Conservation (phyloP, 139 green algal genomes). For the Gonium pectorale region DNA sequence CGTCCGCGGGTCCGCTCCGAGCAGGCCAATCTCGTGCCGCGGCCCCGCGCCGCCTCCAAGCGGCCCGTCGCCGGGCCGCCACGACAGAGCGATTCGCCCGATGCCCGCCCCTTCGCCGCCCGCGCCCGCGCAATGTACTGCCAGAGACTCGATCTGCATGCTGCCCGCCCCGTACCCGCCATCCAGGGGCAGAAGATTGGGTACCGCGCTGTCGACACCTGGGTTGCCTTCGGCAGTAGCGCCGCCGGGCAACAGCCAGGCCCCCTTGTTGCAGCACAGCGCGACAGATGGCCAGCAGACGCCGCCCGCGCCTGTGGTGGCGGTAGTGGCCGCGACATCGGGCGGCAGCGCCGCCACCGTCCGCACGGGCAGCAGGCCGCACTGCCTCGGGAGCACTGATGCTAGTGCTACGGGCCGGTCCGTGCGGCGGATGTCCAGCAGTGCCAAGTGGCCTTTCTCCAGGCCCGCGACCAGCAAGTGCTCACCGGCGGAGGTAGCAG, state of each 20-base stretch:
- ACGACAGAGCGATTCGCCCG: constrained; percentile 21
- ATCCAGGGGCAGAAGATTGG: not conserved
- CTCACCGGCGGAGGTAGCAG: not conserved
- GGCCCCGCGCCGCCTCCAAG: not conserved
- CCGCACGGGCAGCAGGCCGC: constrained; percentile 17
- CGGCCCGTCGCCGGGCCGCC: not conserved
- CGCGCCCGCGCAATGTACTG: not conserved
- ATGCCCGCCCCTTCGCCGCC: too few relatives aligned
- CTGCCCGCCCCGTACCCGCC: not conserved
- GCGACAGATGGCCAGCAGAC: not conserved
- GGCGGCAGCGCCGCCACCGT: constrained; percentile 12
- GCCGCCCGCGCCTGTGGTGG: not conserved
- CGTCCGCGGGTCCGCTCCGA: not conserved
- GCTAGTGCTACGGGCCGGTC: not conserved
- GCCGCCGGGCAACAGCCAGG: constrained; percentile 14
- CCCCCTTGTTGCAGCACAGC: not conserved
- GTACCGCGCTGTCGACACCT: not conserved
- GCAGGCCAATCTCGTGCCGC: constrained; percentile 1
- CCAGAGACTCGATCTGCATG: constrained; percentile 9
- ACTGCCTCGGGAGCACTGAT: not conserved
- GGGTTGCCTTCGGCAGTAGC: not conserved
- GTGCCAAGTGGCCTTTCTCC: constrained; percentile 4
- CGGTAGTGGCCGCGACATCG: not conserved
- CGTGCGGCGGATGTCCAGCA: constrained; percentile 12
- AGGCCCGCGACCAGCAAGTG: constrained; percentile 27